Evolutionary conservation across 768 basidiomycete species (phyloP).

Genomic region (Hygrocybe coccinea): DNA sequence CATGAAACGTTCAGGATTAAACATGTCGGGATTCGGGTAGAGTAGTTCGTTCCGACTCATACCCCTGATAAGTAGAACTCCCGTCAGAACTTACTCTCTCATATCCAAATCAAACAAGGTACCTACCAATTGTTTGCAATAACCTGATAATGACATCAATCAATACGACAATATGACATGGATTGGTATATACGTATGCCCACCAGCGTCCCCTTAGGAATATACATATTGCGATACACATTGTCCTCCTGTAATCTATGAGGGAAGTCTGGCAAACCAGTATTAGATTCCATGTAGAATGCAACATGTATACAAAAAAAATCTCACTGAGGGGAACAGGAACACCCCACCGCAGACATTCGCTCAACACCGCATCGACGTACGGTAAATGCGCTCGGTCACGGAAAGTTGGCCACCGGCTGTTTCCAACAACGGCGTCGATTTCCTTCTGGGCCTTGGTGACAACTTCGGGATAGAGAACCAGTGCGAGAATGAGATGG

Average conservation of each 20-base stretch:
- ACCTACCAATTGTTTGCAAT: neutral
- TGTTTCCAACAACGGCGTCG: slow-evolving; percentile 51
- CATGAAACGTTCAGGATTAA: slow-evolving; percentile 51
- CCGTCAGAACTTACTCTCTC: slow-evolving; percentile 2
- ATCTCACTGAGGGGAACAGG: neutral
- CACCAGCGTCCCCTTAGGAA: slow-evolving; percentile 61
- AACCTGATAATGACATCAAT: neutral
- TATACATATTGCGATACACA: slow-evolving; percentile 50
- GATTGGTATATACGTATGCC: slow-evolving; percentile 14
- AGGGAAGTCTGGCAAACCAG: slow-evolving; percentile 44
- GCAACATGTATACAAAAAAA: neutral
- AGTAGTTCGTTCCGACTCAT: slow-evolving; percentile 46
- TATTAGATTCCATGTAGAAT: neutral
- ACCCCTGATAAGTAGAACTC: slow-evolving; percentile 33
- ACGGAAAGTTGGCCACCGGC: slow-evolving; percentile 54
- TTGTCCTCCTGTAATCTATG: slow-evolving; percentile 65
- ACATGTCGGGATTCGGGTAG: slow-evolving; percentile 47
- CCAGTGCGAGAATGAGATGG: too few species aligned
- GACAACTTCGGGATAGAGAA: too few species aligned
- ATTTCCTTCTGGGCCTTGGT: slow-evolving; percentile 69
- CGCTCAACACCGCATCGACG: slow-evolving; percentile 50
- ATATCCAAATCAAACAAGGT: slow-evolving; percentile 8
- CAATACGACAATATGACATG: neutral
- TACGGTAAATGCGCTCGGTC: slow-evolving; percentile 57
- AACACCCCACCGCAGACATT: slow-evolving; percentile 10